These are phyloP conservation scores for Citrus sp. DNA, from an alignment of 345 rosid species.

Conservation along the genomic window DNA sequence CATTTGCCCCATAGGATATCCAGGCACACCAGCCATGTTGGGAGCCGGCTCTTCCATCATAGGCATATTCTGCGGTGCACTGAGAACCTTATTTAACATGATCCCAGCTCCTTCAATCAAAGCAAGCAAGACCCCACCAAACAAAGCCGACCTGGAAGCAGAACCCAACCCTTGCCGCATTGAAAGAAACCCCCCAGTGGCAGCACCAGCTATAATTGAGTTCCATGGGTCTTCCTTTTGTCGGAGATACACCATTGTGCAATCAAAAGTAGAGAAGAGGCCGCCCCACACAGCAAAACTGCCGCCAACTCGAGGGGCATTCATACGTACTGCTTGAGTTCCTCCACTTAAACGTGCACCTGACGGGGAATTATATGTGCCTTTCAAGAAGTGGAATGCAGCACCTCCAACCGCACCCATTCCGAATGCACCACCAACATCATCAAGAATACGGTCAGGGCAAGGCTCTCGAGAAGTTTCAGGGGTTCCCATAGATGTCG, in stretches of 20 bases:
- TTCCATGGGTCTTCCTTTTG: constrained; percentile 87
- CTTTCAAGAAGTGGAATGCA: constrained; percentile 60
- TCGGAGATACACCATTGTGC: constrained; percentile 51
- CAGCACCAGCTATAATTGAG: constrained; percentile 67
- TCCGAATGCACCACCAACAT: constrained; percentile 55
- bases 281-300: constrained; percentile 69
- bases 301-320: constrained; percentile 78
- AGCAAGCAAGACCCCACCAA: constrained; percentile 59
- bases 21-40: constrained; percentile 32
- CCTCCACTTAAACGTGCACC: constrained; percentile 59
- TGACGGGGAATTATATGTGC: constrained; percentile 49
- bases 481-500: constrained; percentile 47
- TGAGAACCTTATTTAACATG: constrained; percentile 58
- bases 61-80: constrained; percentile 43
- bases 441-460: constrained; percentile 49
- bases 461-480: constrained; percentile 53
- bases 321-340: constrained; percentile 66
- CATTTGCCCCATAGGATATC: constrained; percentile 33
- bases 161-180: constrained; percentile 56
- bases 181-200: constrained; percentile 67
- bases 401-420: constrained; percentile 76
- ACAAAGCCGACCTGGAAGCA: constrained; percentile 47
- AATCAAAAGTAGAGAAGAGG: constrained; percentile 56
- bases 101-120: constrained; percentile 86
- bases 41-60: constrained; percentile 46